These are phyloP conservation scores for Guyanaporus albipodus DNA, from an alignment of 768 basidiomycete species.

Conservation along the genomic window DNA sequence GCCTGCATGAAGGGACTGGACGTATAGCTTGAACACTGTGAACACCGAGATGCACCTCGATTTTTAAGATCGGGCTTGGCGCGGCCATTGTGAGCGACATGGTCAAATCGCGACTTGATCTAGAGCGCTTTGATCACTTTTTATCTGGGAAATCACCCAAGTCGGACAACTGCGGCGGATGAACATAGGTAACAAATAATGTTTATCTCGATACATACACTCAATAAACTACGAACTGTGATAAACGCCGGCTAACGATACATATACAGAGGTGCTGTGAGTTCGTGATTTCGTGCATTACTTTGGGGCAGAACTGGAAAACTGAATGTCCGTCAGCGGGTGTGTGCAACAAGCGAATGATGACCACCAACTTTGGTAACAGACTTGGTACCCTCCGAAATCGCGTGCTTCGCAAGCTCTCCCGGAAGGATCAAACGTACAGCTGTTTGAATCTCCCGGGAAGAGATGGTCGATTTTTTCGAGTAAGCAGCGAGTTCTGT, in stretches of 20 bases:
- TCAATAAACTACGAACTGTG: constrained; percentile 18
- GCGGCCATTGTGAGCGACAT: constrained; percentile 15
- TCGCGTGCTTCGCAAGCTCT: constrained; percentile 75
- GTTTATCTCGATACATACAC: constrained; percentile 14
- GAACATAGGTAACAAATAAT: constrained; percentile 20
- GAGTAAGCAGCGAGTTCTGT: constrained; percentile 94
- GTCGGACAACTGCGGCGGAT: too few relatives aligned
- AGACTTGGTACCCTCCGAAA: constrained; percentile 89
- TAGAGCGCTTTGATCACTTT: background rate
- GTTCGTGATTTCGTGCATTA: constrained; percentile 31
- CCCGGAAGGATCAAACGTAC: constrained; percentile 96
- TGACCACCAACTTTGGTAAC: constrained; percentile 69
- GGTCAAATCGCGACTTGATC: constrained; percentile 1
- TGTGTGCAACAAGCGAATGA: background rate
- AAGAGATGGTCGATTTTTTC: constrained; percentile 98
- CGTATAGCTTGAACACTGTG: too few relatives aligned
- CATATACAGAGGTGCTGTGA: constrained; percentile 10
- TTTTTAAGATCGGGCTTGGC: constrained; percentile 26
- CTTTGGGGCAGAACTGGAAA: constrained; percentile 71
- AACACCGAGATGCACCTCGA: constrained; percentile 13
- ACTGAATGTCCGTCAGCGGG: constrained; percentile 38
- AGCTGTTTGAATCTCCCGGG: constrained; percentile 96
- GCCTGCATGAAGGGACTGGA: constrained; percentile 71
- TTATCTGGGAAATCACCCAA: too few relatives aligned
- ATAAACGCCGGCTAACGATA: constrained; percentile 28